phyloP scores from a whole-genome alignment of 192 early-diverging fungal genomes.

The Coemansia sp. region DNA sequence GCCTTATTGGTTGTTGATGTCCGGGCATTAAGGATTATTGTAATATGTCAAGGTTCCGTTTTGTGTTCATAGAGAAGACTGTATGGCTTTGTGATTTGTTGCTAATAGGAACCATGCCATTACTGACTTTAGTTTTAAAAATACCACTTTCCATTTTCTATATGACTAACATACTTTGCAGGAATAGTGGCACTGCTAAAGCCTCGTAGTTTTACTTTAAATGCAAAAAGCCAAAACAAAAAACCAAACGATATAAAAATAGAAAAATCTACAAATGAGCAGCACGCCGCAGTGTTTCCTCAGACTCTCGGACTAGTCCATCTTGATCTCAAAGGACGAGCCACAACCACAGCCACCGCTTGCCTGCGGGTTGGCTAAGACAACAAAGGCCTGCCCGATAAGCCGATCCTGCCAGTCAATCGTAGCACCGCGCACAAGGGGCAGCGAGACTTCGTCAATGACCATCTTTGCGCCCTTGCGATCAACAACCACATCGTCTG shows the following conservation, averaged over 20 bases:
- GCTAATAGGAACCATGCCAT: too few species aligned
- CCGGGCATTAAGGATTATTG: neutral
- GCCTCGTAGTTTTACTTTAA: too few species aligned
- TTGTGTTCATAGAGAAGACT: too few species aligned
- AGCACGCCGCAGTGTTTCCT: neutral
- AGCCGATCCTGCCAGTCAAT: conserved; percentile 80
- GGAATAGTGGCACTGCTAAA: too few species aligned
- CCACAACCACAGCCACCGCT: conserved; percentile 71
- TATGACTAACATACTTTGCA: too few species aligned
- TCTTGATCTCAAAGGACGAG: conserved; percentile 67
- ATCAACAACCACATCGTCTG: conserved; percentile 74
- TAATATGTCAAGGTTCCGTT: neutral
- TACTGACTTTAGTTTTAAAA: too few species aligned
- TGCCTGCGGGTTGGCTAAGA: conserved; percentile 75
- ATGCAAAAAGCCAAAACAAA: neutral
- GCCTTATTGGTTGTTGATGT: neutral
- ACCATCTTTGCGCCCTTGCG: conserved; percentile 71
- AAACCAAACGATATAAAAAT: neutral
- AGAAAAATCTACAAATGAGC: neutral
- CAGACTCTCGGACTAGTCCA: conserved; percentile 27
- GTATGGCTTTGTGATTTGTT: too few species aligned
- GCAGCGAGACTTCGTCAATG: conserved; percentile 71
- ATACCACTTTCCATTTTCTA: too few species aligned
- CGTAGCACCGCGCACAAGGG: conserved; percentile 70
- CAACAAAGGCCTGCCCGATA: conserved; percentile 76